These are phyloP conservation scores for Taxawa tesnikishii DNA, from an alignment of 2,329 filamentous ascomycete species.

Conservation along the genomic window DNA sequence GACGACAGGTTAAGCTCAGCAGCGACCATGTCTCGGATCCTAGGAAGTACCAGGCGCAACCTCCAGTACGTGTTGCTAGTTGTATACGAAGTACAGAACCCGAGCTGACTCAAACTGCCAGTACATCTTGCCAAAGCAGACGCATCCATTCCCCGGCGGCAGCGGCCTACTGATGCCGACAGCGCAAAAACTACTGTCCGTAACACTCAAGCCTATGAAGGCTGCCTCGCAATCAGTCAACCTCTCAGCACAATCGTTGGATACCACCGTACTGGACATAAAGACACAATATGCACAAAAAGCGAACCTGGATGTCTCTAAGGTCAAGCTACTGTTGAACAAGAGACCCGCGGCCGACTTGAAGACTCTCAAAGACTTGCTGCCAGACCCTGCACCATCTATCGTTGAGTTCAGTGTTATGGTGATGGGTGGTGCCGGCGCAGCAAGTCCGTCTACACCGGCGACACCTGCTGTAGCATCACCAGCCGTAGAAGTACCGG, in stretches of 20 bases:
- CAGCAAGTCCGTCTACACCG: conserved; percentile 5
- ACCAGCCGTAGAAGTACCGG: conserved; percentile 29
- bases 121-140: conserved; percentile 61
- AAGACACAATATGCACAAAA: conserved; percentile 57
- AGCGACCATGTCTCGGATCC: conserved; percentile 84
- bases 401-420: conserved; percentile 71
- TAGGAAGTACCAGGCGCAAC: conserved; percentile 60
- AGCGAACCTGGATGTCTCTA: conserved; percentile 54
- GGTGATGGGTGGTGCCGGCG: conserved; percentile 54
- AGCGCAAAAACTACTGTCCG: conserved; percentile 26
- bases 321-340: conserved; percentile 74
- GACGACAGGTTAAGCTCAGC: conserved; percentile 67
- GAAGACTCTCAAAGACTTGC: conserved; percentile 64
- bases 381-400: conserved; percentile 28
- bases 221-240: conserved; percentile 59
- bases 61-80: conserved; percentile 49
- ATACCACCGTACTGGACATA: conserved; percentile 66
- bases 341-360: conserved; percentile 75
- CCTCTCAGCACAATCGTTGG: conserved; percentile 47
- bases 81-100: conserved; percentile 8
- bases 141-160: conserved; percentile 37
- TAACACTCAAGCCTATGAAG: conserved; percentile 64
- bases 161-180: conserved; percentile 22
- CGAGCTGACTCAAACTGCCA: conserved; percentile 21
- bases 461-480: conserved; percentile 22